phyloP scores from a whole-genome alignment of 2,329 filamentous ascomycete species.

The Colletotrichum sp. region DNA sequence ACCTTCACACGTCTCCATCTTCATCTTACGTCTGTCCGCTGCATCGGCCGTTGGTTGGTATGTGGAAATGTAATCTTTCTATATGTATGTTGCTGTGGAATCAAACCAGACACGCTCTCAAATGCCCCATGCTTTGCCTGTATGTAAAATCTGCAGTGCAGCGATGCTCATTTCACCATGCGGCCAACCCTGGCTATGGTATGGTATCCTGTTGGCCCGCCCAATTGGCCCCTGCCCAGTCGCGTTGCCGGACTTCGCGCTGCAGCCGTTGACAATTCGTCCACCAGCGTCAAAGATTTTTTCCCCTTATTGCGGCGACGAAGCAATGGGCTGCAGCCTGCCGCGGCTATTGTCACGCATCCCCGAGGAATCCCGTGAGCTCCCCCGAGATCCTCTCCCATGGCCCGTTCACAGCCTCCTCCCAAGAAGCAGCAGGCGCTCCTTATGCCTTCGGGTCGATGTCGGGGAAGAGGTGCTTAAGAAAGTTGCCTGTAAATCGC shows the following conservation, averaged over 20 bases:
- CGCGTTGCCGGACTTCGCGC: not conserved
- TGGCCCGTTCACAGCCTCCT: not conserved
- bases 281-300: not conserved
- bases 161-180: not conserved
- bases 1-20: not conserved
- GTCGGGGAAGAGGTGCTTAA: constrained; percentile 62
- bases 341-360: not conserved
- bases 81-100: not conserved
- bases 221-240: not conserved
- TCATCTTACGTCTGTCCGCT: not conserved
- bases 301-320: not conserved
- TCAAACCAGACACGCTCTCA: constrained; percentile 8
- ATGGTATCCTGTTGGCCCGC: not conserved
- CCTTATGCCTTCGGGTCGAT: constrained; percentile 23
- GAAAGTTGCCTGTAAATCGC: constrained; percentile 78
- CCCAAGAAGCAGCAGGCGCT: not conserved
- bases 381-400: not conserved
- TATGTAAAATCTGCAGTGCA: not conserved
- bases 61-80: not conserved
- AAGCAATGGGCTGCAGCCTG: not conserved
- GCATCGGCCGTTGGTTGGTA: not conserved
- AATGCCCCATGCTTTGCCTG: not conserved
- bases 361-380: not conserved
- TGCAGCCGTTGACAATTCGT: not conserved
- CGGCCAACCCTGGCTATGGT: not conserved